Evolutionary conservation across 495 filamentous ascomycete species (phyloP).

Genomic region (Trichoderma asperelloides): DNA sequence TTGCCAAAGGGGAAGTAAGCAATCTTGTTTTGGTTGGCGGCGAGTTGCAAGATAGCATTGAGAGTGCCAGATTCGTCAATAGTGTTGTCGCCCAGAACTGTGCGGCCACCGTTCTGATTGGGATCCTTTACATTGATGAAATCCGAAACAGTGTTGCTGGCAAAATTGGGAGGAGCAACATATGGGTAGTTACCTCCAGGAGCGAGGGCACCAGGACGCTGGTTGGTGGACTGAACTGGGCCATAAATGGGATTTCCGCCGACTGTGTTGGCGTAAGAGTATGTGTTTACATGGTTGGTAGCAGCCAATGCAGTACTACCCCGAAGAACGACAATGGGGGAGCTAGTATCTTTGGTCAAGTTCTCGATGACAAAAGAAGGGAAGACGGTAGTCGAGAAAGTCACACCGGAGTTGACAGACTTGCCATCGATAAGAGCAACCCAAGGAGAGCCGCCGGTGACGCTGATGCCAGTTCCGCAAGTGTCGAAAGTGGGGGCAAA

Average conservation of each 20-base stretch:
- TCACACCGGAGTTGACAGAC: slow-evolving; percentile 32
- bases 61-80: slow-evolving; percentile 63
- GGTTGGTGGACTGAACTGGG: slow-evolving; percentile 26
- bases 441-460: slow-evolving; percentile 37
- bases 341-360: slow-evolving; percentile 28
- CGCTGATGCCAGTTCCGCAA: slow-evolving; percentile 48
- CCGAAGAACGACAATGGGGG: slow-evolving; percentile 23
- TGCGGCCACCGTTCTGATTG: slow-evolving; percentile 24
- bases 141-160: slow-evolving; percentile 21
- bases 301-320: slow-evolving; percentile 19
- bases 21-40: slow-evolving; percentile 42
- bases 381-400: slow-evolving; percentile 25
- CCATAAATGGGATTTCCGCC: slow-evolving; percentile 48
- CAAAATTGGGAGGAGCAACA: slow-evolving; percentile 30
- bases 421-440: slow-evolving; percentile 31
- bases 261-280: slow-evolving; percentile 46
- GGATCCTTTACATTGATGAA: slow-evolving; percentile 39
- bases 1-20: slow-evolving; percentile 54
- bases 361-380: slow-evolving; percentile 36
- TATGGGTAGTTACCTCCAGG: slow-evolving; percentile 25
- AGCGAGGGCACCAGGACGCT: slow-evolving; percentile 22
- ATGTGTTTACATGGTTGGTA: slow-evolving; percentile 21
- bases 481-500: slow-evolving; percentile 41
- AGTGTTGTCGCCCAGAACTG: slow-evolving; percentile 49
- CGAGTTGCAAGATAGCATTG: slow-evolving; percentile 44